Percentiles rank a stretch among this genome's conserved stretches.
Conservation (phyloP, 306 rosid genomes). For the Prunus padus region DNA sequence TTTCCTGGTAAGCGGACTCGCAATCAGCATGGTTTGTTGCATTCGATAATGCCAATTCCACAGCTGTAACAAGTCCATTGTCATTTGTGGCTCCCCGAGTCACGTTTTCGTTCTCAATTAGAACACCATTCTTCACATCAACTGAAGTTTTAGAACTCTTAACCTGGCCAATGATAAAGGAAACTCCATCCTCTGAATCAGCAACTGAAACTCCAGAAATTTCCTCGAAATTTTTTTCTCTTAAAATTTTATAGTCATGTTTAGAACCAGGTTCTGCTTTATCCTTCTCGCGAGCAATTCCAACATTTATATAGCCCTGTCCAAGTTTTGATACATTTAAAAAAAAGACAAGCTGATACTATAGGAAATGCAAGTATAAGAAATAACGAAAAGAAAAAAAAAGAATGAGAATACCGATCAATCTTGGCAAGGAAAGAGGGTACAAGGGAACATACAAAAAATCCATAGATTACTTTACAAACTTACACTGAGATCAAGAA, state of each 20-base stretch:
- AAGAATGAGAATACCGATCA: not conserved
- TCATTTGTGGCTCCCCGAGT: slow-evolving; percentile 42
- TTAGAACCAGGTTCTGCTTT: slow-evolving; percentile 50
- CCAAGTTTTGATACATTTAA: slow-evolving; percentile 28
- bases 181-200: slow-evolving; percentile 95
- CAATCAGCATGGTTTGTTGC: slow-evolving; percentile 38
- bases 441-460: slow-evolving; percentile 5
- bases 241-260: slow-evolving; percentile 57
- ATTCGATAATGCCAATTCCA: slow-evolving; percentile 30
- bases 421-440: not conserved
- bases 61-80: slow-evolving; percentile 23
- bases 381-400: slow-evolving; percentile 14
- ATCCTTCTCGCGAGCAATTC: slow-evolving; percentile 83
- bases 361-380: not conserved
- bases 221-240: slow-evolving; percentile 59
- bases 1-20: slow-evolving; percentile 28
- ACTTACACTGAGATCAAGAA: slow-evolving; percentile 93
- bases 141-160: slow-evolving; percentile 45
- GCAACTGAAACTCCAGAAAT: slow-evolving; percentile 63
- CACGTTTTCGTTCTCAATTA: slow-evolving; percentile 30
- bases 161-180: slow-evolving; percentile 69
- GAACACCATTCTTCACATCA: slow-evolving; percentile 41
- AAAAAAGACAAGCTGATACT: slow-evolving; percentile 5
- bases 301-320: slow-evolving; percentile 97
- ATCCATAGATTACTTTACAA: slow-evolving; percentile 16